Base-by-base conservation (phyloP, 192 early-diverging fungal species). In the Umbelopsis isabellina region DNA sequence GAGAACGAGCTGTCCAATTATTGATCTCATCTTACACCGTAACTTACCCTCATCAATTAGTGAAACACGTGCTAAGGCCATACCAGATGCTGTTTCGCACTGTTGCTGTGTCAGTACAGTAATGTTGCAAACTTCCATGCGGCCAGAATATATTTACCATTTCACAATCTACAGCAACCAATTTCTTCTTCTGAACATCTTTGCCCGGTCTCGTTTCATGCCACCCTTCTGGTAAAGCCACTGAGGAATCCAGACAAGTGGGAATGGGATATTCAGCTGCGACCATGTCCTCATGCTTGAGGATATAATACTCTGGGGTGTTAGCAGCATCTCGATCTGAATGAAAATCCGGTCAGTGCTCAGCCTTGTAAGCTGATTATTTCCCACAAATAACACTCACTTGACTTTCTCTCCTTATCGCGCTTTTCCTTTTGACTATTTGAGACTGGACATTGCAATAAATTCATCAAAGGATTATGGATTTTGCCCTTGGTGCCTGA, bases 81-180 rank as follows among this genome's bases (percentile, higher is more conserved):
- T 76, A 30, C 85, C 85, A 23, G 46, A 25, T 18, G 71, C 61
- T 44, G 66, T 67, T 35, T 61, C 55, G 18, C 35, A 49, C 46
- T 6, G 4, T 13, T 49, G 1, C 30, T 49, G 3, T 13, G 45
- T 44, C 2, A n/a, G 22, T 51, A 47, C 4, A 3, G 27, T 30
- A 1, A 30, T n/a, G 20, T 45, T 4, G 7, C 9, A 44, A 13
- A 45, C 12, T 21, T 8, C n/a, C 33, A 23, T 2, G 66, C 0
- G 30, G 15, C 0, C 23, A 35, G 6, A 30, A 6, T 22, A 47
- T n/a, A 12, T 22, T 48, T 73, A 86, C 83, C 86, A 88, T 88
- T 72, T 88, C 87, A 82, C 87, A 88, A 82, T 88, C 87, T 30
- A 88, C 72, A 46, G 84, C 84, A 23, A 87, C 66, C 70, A 88